These are phyloP conservation scores for Cladochytrium tenue DNA, from an alignment of 371 early-diverging fungal species.

Conservation along the genomic window DNA sequence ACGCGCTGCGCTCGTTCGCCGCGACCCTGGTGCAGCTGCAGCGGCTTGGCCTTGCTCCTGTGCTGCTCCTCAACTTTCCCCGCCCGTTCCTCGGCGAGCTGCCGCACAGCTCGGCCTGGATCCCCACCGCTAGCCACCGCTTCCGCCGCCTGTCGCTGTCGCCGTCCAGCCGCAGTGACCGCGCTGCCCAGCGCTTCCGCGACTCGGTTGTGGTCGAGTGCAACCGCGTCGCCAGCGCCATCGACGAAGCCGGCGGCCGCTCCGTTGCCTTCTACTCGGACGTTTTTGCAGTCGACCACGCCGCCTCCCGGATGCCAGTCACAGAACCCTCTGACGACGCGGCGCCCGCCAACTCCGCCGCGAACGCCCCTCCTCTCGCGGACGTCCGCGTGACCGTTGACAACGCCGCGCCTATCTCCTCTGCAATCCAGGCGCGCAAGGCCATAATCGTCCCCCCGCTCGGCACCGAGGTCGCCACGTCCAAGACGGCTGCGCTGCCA, in stretches of 20 bases:
- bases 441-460: slow-evolving; percentile 50
- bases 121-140: not conserved
- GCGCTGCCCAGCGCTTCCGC: slow-evolving; percentile 1
- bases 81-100: not conserved
- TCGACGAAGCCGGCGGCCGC: slow-evolving; percentile 77
- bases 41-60: slow-evolving; percentile 69
- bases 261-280: slow-evolving; percentile 65
- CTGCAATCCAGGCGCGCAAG: slow-evolving; percentile 37
- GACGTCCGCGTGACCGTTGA: slow-evolving; percentile 35
- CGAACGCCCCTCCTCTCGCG: too few species aligned
- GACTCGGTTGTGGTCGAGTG: slow-evolving; percentile 58
- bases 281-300: slow-evolving; percentile 38
- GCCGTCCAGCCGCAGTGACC: not conserved
- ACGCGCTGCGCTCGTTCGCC: slow-evolving; percentile 44
- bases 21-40: slow-evolving; percentile 69
- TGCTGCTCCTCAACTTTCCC: slow-evolving; percentile 61
- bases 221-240: slow-evolving; percentile 61
- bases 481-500: not conserved
- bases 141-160: not conserved
- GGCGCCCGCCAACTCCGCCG: slow-evolving; percentile 13
- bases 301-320: not conserved
- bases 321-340: not conserved
- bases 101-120: not conserved
- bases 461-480: slow-evolving; percentile 6
- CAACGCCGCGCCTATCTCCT: slow-evolving; percentile 28